Evolutionary conservation across 371 early-diverging fungal genomes (phyloP).

Genomic region (Coemansia sp.): DNA sequence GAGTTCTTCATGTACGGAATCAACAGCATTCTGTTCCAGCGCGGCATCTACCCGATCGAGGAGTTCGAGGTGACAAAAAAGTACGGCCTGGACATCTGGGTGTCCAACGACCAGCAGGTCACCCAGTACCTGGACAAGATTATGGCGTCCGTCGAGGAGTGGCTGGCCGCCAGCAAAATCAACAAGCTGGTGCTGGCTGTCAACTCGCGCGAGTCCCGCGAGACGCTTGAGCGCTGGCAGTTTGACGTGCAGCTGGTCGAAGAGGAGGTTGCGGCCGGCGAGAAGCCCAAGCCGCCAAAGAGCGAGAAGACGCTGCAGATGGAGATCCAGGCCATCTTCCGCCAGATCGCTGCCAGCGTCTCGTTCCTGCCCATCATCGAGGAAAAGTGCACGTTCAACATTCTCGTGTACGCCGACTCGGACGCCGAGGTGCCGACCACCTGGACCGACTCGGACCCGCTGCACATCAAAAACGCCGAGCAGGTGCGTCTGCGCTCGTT

Average conservation of each 20-base stretch:
- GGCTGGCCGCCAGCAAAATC: conserved; percentile 69
- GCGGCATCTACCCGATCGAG: conserved; percentile 84
- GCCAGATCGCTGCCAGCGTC: conserved; percentile 88
- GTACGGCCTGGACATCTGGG: conserved; percentile 78
- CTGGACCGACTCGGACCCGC: conserved; percentile 84
- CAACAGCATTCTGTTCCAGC: conserved; percentile 86
- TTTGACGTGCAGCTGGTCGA: conserved; percentile 75
- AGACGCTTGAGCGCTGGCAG: conserved; percentile 91
- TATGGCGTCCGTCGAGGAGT: conserved; percentile 74
- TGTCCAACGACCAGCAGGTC: conserved; percentile 71
- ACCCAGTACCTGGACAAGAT: conserved; percentile 72
- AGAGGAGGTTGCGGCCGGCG: conserved; percentile 3
- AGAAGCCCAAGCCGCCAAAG: conserved; percentile 52
- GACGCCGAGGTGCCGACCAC: conserved; percentile 82
- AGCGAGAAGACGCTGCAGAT: conserved; percentile 64
- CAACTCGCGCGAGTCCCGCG: conserved; percentile 71
- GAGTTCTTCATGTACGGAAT: conserved; percentile 80
- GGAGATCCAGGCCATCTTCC: conserved; percentile 84
- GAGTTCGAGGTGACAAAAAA: conserved; percentile 79
- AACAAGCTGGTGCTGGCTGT: conserved; percentile 84
- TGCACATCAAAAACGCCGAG: conserved; percentile 77
- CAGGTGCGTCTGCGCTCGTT: conserved; percentile 80
- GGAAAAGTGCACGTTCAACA: conserved; percentile 87
- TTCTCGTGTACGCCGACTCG: conserved; percentile 84
- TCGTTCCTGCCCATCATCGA: conserved; percentile 87